Evolutionary conservation across 768 basidiomycete genomes (phyloP), one percentile per base, ranked within the genome.

Genomic region (Sporobolomyces roseus): DNA sequence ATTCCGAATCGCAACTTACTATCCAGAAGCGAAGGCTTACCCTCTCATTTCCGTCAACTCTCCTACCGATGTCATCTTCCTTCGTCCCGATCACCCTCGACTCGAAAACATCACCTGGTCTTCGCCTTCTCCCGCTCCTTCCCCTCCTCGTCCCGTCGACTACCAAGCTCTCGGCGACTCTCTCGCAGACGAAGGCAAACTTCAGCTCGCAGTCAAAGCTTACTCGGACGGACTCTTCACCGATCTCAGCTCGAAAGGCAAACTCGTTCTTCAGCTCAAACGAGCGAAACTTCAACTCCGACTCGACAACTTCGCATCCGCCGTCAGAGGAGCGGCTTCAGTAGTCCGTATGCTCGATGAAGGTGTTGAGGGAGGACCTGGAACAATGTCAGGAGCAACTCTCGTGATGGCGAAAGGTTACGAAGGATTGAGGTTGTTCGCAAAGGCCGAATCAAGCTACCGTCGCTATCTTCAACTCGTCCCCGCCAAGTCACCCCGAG

Each of bases 41-140:
- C 51, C 54, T 1, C 61, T 77, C 25, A 43, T 80, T 27, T 75
- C 77, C 10, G 72, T 79, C 38, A 77, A 80, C 48, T 77, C 77
- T 19, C 49, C 49, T 1, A 33, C 46, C 54, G 65, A 71, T 51
- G 63, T 70, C n/a, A 9, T 46, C 46, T 30, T 62, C 33, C 36
- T 63, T 16, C 1, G 0, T 0, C 27, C 21, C 0, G 21, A 19
- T 43, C 21, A 63, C 23, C 61, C 49, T 14, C 38, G 75, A 21
- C 30, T 78, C 25, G 45, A 2, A 0, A 66, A 73, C 4, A 29
- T 56, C 41, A n/a, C 4, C 14, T 71, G 65, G 70, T 3, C 56
- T 13, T 17, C 23, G 25, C 17, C 49, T 0, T 17, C 29, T 6
- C 43, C 64, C 8, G 43, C 25, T 38, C 7, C 25, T 14, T 23